Evolutionary conservation across 768 basidiomycete genomes (phyloP), one percentile per base, ranked within the genome.

Genomic region (Multifurca ochricompacta): DNA sequence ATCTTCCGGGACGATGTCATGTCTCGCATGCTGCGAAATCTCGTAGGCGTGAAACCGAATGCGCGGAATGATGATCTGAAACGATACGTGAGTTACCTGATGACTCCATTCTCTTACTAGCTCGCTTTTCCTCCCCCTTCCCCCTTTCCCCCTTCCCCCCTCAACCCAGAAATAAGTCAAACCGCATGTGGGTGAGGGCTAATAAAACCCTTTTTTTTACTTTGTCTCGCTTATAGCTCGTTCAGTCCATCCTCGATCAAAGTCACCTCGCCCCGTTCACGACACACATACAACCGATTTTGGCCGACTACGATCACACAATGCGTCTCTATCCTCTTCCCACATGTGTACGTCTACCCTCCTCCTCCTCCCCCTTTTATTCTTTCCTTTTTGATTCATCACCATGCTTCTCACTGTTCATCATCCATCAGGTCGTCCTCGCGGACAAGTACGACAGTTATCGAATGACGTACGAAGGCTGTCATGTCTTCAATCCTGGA

Each of bases 401-500:
- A 14, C 68, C 50, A 65, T 27, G 14, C 30, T 19, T 42, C 7
- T 3, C 53, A 50, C 30, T 36, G n/a, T n/a, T n/a, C n/a, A n/a
- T n/a, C n/a, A n/a, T n/a, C n/a, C n/a, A 25, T 16, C 58, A 96
- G 93, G 75, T 97, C 18, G 76, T 98, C 30, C 79, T 99, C 11
- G 96, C 96, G 1, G 96, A 99, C 71, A 93, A 87, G 69, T 96
- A 97, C 65, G 94, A 96, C 66, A 81, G 87, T 43, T 99, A 91
- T 68, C 91, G 96, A 63, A 76, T 96, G 59, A 98, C 94, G 1
- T 99, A 99, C 67, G 93, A 94, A 54, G 92, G 92, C 10, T 98
- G 96, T 63, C 96, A 98, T 69, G 96, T 98, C 25, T 93, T 98
- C 76, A 99, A 99, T 67, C 96, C 96, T 0, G 94, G 96, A 18